Evolutionary conservation across 768 basidiomycete species (phyloP).

Genomic region (Lactifluus pinguis): DNA sequence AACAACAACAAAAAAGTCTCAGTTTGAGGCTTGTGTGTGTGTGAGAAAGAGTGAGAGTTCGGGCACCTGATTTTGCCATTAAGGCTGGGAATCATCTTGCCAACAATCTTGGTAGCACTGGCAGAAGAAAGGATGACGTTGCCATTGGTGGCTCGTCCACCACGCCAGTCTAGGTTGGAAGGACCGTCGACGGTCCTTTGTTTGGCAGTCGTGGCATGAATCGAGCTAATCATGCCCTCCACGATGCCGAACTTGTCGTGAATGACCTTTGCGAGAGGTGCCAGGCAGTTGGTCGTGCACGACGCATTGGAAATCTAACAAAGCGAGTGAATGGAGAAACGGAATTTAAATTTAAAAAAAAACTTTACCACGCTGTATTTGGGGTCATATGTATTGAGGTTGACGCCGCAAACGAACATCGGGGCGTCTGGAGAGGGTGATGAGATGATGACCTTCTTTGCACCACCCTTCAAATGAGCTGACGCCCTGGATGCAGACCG

Average conservation of each 20-base stretch:
- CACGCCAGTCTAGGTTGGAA: conserved; percentile 94
- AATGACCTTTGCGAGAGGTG: conserved; percentile 97
- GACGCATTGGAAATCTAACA: conserved; percentile 91
- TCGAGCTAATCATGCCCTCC: conserved; percentile 98
- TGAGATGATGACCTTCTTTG: conserved; percentile 99
- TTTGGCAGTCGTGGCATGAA: conserved; percentile 94
- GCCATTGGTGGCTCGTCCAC: conserved; percentile 89
- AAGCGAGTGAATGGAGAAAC: background rate
- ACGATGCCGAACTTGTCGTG: conserved; percentile 94
- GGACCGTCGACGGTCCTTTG: conserved; percentile 94
- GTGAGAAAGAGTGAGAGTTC: background rate
- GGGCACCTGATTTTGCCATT: conserved; percentile 96
- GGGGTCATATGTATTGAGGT: conserved; percentile 86
- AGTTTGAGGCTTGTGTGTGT: background rate
- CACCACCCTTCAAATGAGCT: conserved; percentile 94
- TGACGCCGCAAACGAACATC: conserved; percentile 93
- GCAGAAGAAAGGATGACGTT: conserved; percentile 99
- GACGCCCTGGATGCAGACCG: conserved; percentile 47
- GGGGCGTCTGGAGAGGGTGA: conserved; percentile 96
- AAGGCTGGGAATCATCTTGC: conserved; percentile 92
- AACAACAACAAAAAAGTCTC: background rate
- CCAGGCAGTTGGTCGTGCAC: conserved; percentile 99
- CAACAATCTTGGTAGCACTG: conserved; percentile 98
- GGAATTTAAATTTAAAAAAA: background rate
- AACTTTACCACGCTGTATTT: conserved; percentile 72